Conservation (phyloP, 306 rosid species). For the Delonix regia region DNA sequence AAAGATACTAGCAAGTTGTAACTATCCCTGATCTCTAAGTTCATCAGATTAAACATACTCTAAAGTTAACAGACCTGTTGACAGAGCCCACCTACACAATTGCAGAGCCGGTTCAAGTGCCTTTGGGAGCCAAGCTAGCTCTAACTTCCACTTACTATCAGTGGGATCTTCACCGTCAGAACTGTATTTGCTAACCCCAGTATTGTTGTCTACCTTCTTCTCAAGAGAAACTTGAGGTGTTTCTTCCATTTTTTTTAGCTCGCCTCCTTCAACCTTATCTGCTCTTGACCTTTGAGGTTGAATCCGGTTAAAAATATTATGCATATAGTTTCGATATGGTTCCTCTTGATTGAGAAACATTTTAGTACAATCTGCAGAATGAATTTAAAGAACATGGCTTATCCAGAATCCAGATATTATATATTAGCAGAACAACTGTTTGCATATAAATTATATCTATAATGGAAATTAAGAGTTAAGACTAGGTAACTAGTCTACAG, state of each 20-base stretch:
- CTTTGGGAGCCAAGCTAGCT: slow-evolving; percentile 87
- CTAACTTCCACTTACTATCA: slow-evolving; percentile 67
- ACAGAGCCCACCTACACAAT: slow-evolving; percentile 83
- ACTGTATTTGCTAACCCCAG: slow-evolving; percentile 42
- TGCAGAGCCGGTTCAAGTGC: slow-evolving; percentile 91
- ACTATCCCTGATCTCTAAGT: slow-evolving; percentile 18
- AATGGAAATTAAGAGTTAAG: neutral
- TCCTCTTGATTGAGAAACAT: slow-evolving; percentile 47
- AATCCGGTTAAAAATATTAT: slow-evolving; percentile 49
- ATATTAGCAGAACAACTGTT: slow-evolving; percentile 23
- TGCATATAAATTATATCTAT: neutral
- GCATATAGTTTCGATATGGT: slow-evolving; percentile 46
- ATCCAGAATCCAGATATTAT: slow-evolving; percentile 13
- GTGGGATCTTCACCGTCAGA: slow-evolving; percentile 60
- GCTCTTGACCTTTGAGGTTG: slow-evolving; percentile 56
- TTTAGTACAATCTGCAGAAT: slow-evolving; percentile 50
- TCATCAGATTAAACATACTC: slow-evolving; percentile 38
- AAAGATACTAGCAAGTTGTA: slow-evolving; percentile 31
- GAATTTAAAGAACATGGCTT: neutral
- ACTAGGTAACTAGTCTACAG: slow-evolving; percentile 4
- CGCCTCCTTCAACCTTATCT: slow-evolving; percentile 53
- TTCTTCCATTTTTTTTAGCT: slow-evolving; percentile 41
- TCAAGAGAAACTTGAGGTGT: slow-evolving; percentile 44
- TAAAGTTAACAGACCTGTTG: slow-evolving; percentile 72
- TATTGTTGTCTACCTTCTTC: slow-evolving; percentile 40